Evolutionary conservation across 805 yeast species (phyloP), one percentile per base, ranked within the genome.

Genomic region (Phaffomyces opuntiae): DNA sequence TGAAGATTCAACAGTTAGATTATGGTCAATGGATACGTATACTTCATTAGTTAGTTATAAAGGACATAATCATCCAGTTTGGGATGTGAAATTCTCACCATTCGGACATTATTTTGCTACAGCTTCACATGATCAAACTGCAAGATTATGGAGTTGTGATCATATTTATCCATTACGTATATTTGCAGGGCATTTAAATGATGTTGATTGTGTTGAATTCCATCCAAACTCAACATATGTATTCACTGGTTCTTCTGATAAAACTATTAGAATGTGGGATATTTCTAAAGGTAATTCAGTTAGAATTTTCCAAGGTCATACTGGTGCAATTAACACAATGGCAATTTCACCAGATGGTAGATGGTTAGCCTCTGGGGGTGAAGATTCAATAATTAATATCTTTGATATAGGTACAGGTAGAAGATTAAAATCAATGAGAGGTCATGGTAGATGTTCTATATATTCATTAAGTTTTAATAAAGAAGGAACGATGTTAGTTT

Each of bases 221-320:
- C 99, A 93, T 67, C 98, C 99, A 25, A 93, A 93, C 64, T 90
- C 96, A 9, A 85, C 90, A 41, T 93, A 93, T 62, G 81, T 93
- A 7, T 82, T 93, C 59, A 91, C 99, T 0, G 99, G 99, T 7
- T 87, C 96, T 7, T 79, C 90, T 51, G 99, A 93, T 66, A 88
- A 89, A 67, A 88, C 98, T 0, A 84, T 95, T 59, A 75, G 99
- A 52, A 90, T 93, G 97, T 93, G 99, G 99, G 99, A 93, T 64
- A 81, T 93, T 25, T 78, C 81, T 34, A 77, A 81, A 37, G 99
- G 99, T 36, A 82, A 80, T 52, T 81, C 95, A 36, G 97, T 90
- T 27, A 77, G 99, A 51, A 81, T 93, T 9, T 91, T 93, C 63
- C 78, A 88, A 64, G 97, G 96, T 1, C 97, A 90, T 58, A 79